phyloP scores from a whole-genome alignment of 805 yeast genomes.

The Ogataea nonfermentans region DNA sequence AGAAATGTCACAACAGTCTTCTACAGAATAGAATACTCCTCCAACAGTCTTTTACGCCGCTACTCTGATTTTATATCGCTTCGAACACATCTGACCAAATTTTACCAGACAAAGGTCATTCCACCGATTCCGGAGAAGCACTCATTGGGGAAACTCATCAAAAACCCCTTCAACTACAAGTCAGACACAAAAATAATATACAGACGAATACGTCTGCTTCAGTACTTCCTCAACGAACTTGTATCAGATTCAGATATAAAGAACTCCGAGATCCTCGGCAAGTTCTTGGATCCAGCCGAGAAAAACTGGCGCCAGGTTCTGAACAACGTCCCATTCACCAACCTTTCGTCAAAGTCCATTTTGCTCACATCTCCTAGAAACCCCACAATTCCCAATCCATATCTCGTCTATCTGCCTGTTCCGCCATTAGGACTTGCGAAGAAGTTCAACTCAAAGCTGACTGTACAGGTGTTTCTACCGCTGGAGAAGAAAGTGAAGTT shows the following conservation, averaged over 20 bases:
- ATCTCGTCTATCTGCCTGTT: constrained; percentile 47
- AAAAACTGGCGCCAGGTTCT: constrained; percentile 49
- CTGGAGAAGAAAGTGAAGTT: constrained; percentile 24
- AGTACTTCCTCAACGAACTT: constrained; percentile 42
- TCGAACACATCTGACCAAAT: constrained; percentile 61
- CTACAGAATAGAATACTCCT: constrained; percentile 26
- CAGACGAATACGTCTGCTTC: constrained; percentile 46
- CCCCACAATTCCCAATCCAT: constrained; percentile 54
- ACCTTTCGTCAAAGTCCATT: constrained; percentile 45
- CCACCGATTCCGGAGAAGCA: constrained; percentile 97
- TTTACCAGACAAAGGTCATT: constrained; percentile 82
- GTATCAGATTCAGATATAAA: constrained; percentile 35
- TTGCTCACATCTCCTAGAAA: constrained; percentile 48
- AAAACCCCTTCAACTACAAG: constrained; percentile 34
- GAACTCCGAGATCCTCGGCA: constrained; percentile 39
- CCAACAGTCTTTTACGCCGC: constrained; percentile 54
- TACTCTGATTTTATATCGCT: constrained; percentile 90
- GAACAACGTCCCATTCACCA: constrained; percentile 37
- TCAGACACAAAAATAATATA: constrained; percentile 39
- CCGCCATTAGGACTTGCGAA: constrained; percentile 33
- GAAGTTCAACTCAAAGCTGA: constrained; percentile 27
- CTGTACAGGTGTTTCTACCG: constrained; percentile 27
- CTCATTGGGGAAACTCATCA: constrained; percentile 39
- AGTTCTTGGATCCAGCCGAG: constrained; percentile 52
- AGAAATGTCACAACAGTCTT: constrained; percentile 32